Evolutionary conservation across 371 early-diverging fungal genomes (phyloP).

Genomic region (Mucor indicus): DNA sequence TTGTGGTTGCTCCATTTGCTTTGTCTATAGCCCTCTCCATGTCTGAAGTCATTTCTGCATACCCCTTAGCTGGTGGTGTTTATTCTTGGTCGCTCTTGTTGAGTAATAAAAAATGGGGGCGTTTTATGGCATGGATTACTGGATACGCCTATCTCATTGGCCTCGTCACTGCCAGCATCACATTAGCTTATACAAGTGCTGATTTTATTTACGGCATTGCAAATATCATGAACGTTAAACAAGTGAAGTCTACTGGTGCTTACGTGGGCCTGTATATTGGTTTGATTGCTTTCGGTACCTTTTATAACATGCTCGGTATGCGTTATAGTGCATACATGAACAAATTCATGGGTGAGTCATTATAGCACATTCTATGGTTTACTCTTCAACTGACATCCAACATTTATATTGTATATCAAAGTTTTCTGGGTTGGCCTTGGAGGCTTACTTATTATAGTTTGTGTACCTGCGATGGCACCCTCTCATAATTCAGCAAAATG

Average conservation of each 20-base stretch:
- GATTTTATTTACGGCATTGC: constrained; percentile 26
- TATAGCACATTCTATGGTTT: too few relatives aligned
- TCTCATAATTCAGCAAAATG: constrained; percentile 26
- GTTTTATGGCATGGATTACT: constrained; percentile 38
- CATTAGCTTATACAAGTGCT: constrained; percentile 28
- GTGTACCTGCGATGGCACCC: constrained; percentile 37
- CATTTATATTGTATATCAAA: too few relatives aligned
- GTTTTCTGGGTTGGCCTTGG: constrained; percentile 34
- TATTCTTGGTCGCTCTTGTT: constrained; percentile 35
- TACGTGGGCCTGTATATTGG: constrained; percentile 28
- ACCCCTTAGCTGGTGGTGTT: constrained; percentile 36
- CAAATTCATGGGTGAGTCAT: too few relatives aligned
- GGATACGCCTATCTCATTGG: constrained; percentile 34
- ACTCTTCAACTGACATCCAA: too few relatives aligned
- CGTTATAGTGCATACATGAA: constrained; percentile 24
- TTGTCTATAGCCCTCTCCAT: constrained; percentile 32
- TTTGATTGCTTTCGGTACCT: constrained; percentile 11
- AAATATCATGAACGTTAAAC: constrained; percentile 13
- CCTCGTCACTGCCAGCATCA: constrained; percentile 24
- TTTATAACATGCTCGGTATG: constrained; percentile 20
- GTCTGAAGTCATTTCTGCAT: constrained; percentile 37
- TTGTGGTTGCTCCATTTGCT: constrained; percentile 32
- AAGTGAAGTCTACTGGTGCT: constrained; percentile 25
- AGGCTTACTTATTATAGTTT: constrained; percentile 29
- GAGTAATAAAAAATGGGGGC: constrained; percentile 32